Percentiles rank a stretch among this genome's conserved stretches.
These are phyloP conservation scores for Aschersonia sp. DNA, from an alignment of 2,329 filamentous ascomycete species.

Conservation along the genomic window DNA sequence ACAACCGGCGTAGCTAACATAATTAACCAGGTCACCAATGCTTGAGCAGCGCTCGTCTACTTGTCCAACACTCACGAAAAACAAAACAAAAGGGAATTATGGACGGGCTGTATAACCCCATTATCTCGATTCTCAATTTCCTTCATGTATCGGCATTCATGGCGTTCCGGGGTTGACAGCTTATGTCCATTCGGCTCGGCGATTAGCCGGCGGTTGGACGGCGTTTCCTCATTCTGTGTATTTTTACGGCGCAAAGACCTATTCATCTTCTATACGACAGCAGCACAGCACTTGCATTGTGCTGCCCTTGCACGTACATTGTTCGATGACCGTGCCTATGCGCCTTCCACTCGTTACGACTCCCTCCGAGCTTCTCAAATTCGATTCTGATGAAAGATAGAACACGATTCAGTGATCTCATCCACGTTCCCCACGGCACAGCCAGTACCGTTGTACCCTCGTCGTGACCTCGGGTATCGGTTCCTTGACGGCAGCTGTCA, in stretches of 20 bases:
- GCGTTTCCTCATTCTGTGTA: slow-evolving; percentile 20
- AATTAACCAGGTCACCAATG: slow-evolving; percentile 37
- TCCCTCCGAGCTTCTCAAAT: too few relatives aligned
- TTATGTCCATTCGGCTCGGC: slow-evolving; percentile 19
- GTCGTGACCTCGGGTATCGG: too few relatives aligned
- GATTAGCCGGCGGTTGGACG: slow-evolving; percentile 17
- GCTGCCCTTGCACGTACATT: too few relatives aligned
- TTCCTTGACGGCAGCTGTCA: too few relatives aligned
- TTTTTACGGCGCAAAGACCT: background rate
- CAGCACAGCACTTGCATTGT: background rate
- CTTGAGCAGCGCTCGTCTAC: slow-evolving; percentile 24
- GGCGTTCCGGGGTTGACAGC: slow-evolving; percentile 26
- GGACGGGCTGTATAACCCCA: slow-evolving; percentile 1
- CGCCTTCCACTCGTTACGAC: too few relatives aligned
- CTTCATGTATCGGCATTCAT: slow-evolving; percentile 19
- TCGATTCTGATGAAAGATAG: too few relatives aligned
- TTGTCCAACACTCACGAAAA: too few relatives aligned
- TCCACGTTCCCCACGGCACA: too few relatives aligned
- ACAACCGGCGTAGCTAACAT: background rate
- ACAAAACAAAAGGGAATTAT: too few relatives aligned
- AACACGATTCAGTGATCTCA: too few relatives aligned
- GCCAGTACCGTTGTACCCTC: too few relatives aligned
- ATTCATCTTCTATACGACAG: slow-evolving; percentile 10
- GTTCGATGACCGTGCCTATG: too few relatives aligned
- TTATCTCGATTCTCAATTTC: slow-evolving; percentile 10